phyloP scores from a whole-genome alignment of 768 basidiomycete species.

The Amanita phalloides region DNA sequence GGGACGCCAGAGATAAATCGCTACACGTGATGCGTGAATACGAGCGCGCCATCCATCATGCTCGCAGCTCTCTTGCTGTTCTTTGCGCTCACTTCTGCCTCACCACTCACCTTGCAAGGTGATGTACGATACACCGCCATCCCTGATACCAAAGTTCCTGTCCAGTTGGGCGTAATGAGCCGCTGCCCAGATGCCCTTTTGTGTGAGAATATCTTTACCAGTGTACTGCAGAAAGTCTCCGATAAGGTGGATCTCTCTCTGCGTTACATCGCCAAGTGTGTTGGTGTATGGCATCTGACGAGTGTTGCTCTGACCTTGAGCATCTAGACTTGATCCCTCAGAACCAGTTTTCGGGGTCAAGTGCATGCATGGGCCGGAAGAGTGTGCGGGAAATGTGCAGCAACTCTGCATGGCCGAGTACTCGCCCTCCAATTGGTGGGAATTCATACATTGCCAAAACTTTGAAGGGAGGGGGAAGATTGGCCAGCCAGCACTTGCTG shows the following conservation, averaged over 20 bases:
- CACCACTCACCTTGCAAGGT: background rate
- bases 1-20: background rate
- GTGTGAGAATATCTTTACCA: slow-evolving; percentile 71
- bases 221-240: slow-evolving; percentile 50
- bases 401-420: slow-evolving; percentile 73
- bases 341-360: slow-evolving; percentile 67
- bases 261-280: slow-evolving; percentile 68
- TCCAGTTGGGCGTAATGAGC: slow-evolving; percentile 44
- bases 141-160: slow-evolving; percentile 29
- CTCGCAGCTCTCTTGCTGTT: background rate
- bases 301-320: slow-evolving; percentile 1
- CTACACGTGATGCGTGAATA: background rate
- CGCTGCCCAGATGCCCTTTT: slow-evolving; percentile 72
- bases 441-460: slow-evolving; percentile 76
- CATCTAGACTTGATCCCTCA: slow-evolving; percentile 44
- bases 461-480: slow-evolving; percentile 50
- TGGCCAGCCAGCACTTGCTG: slow-evolving; percentile 53
- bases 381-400: slow-evolving; percentile 86
- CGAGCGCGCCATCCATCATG: background rate
- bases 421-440: slow-evolving; percentile 61
- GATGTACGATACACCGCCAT: background rate
- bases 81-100: background rate
- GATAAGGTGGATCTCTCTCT: slow-evolving; percentile 60
- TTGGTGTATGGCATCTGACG: slow-evolving; percentile 11
- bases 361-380: slow-evolving; percentile 71